Conservation (phyloP, 306 rosid genomes). For the Dalbergia cultrata region DNA sequence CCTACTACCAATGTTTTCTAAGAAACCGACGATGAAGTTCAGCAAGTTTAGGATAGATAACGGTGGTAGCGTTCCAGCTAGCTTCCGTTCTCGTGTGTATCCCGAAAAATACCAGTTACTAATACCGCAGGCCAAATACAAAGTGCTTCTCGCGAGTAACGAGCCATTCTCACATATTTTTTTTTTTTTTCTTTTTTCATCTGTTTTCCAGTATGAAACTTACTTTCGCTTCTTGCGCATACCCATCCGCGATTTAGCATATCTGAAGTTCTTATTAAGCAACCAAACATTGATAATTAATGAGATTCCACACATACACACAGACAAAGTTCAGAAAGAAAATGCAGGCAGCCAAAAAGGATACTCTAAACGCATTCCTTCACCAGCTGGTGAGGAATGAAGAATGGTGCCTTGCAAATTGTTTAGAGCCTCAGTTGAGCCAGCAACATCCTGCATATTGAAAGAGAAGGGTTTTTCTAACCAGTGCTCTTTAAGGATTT, state of each 20-base stretch:
- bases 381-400: conserved; percentile 77
- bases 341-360: conserved; percentile 52
- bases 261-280: conserved; percentile 75
- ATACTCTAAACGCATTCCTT: conserved; percentile 96
- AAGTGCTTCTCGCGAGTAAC: background rate
- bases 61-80: background rate
- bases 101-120: conserved; percentile 1
- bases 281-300: conserved; percentile 34
- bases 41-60: background rate
- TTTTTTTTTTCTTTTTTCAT: background rate
- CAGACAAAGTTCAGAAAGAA: background rate
- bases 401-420: conserved; percentile 87
- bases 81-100: conserved; percentile 3
- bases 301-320: background rate
- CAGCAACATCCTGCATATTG: conserved; percentile 66
- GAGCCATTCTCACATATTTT: background rate
- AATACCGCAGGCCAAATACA: conserved; percentile 15
- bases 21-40: conserved; percentile 9
- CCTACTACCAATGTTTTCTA: background rate
- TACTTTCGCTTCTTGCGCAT: conserved; percentile 84
- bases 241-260: conserved; percentile 95
- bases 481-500: too few relatives aligned
- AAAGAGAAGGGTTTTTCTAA: background rate
- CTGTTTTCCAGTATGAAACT: conserved; percentile 12
- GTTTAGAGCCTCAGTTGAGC: conserved; percentile 75